A percentile compares a stretch with the other conserved stretches of the same genome.
Evolutionary conservation across 176 grass and related monocot species (phyloP).

Genomic region (Oryza nivara): DNA sequence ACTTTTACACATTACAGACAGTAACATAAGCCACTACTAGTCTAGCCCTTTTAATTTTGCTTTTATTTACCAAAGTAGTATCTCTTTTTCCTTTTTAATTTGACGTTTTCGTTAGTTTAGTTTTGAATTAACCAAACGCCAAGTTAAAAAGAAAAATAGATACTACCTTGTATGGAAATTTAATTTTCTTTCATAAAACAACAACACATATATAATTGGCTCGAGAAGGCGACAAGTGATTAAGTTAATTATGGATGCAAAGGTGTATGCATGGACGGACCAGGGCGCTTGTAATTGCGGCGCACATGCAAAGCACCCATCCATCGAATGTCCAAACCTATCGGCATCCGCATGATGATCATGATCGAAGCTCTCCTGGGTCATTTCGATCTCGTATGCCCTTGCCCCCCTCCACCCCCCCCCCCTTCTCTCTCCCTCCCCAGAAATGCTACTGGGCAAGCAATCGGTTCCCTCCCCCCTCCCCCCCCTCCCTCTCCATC

Average conservation of each 20-base stretch:
- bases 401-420: too few species aligned
- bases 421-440: too few species aligned
- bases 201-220: background rate
- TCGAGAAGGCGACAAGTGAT: background rate
- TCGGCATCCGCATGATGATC: background rate
- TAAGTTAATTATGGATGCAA: background rate
- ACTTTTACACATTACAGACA: background rate
- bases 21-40: background rate
- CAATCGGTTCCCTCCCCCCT: too few species aligned
- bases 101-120: too few species aligned
- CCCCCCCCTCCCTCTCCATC: too few species aligned
- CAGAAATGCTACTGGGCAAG: too few species aligned
- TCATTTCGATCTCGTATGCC: background rate
- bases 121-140: too few species aligned
- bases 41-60: background rate
- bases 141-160: too few species aligned
- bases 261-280: background rate
- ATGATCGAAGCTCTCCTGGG: background rate
- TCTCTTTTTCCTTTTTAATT: too few species aligned
- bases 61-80: too few species aligned
- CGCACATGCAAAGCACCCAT: background rate
- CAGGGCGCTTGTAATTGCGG: background rate
- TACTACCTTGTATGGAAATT: background rate
- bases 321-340: background rate
- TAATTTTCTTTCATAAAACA: background rate